These are phyloP conservation scores for Biancaea sappan DNA, from an alignment of 306 rosid genomes.

Conservation along the genomic window DNA sequence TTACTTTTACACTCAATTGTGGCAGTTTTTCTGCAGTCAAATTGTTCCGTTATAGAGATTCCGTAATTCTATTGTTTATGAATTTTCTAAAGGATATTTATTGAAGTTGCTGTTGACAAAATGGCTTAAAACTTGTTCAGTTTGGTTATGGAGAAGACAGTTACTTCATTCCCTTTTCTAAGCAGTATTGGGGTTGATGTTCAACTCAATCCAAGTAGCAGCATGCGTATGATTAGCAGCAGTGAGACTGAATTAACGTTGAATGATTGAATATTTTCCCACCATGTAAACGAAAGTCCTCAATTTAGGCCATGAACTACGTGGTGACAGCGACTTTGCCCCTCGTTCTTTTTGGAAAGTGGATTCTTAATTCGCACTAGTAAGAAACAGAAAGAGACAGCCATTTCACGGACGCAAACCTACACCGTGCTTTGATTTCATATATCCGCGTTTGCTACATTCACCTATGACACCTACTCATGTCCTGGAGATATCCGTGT, in stretches of 20 bases:
- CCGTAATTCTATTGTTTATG: neutral
- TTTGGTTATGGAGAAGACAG: neutral
- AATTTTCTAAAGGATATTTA: neutral
- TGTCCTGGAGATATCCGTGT: neutral
- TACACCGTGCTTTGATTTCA: constrained; percentile 5
- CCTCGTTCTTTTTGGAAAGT: constrained; percentile 23
- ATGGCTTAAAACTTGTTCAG: neutral
- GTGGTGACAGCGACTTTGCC: constrained; percentile 19
- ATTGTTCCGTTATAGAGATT: neutral
- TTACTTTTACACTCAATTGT: neutral
- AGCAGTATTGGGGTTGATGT: neutral
- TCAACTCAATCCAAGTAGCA: neutral
- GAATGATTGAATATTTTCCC: constrained; percentile 6
- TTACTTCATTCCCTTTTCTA: neutral
- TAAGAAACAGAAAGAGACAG: constrained; percentile 33
- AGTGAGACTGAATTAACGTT: neutral
- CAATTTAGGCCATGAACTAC: constrained; percentile 2
- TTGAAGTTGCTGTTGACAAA: neutral
- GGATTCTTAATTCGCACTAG: neutral
- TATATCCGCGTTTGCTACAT: constrained; percentile 21
- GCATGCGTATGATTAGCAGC: neutral
- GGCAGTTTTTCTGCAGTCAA: neutral
- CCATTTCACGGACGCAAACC: constrained; percentile 23
- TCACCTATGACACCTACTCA: constrained; percentile 16
- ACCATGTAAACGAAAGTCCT: constrained; percentile 1